Evolutionary conservation across 306 rosid genomes (phyloP).

Genomic region (Mimosa pudica): DNA sequence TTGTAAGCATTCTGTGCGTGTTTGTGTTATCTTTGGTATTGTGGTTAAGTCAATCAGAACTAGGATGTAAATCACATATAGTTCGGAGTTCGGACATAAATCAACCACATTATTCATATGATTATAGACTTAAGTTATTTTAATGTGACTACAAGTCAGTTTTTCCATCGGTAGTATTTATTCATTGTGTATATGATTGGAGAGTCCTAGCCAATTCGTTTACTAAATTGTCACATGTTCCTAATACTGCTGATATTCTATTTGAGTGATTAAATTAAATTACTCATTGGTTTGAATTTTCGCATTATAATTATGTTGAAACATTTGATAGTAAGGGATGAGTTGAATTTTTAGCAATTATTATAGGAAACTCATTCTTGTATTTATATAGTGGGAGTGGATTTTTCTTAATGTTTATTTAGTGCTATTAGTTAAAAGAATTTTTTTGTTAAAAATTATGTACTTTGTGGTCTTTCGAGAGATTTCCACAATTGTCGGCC

Average conservation of each 20-base stretch:
- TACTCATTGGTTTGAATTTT: neutral
- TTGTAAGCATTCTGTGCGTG: neutral
- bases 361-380: neutral
- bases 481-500: too few species aligned
- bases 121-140: too few species aligned
- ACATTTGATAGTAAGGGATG: neutral
- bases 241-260: neutral
- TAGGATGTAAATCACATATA: neutral
- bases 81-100: too few species aligned
- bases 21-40: too few species aligned
- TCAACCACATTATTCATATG: neutral
- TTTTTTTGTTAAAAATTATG: too few species aligned
- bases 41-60: neutral
- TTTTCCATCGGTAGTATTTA: neutral
- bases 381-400: neutral
- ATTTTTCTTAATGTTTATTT: too few species aligned
- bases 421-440: too few species aligned
- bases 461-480: too few species aligned
- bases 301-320: too few species aligned
- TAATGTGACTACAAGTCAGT: too few species aligned
- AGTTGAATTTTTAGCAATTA: neutral
- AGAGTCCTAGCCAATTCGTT: neutral
- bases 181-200: neutral
- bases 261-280: neutral
- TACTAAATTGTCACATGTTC: neutral